Percentiles rank a stretch among this genome's conserved stretches.
phyloP scores from a whole-genome alignment of 176 grass and related monocot genomes.

The Puccinellia tenuiflora region DNA sequence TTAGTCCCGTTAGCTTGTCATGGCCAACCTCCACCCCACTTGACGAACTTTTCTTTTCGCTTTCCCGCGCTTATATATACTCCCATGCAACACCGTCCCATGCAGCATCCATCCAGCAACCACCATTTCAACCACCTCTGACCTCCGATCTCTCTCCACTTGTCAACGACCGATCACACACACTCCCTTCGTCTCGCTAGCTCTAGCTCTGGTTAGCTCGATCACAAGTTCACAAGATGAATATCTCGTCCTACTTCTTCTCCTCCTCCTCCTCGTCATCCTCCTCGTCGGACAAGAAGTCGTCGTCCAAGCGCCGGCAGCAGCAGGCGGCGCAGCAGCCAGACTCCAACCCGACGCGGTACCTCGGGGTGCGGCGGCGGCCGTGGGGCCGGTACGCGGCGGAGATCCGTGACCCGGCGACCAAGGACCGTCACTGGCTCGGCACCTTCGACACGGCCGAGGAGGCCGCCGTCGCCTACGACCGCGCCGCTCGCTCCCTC shows the following conservation, averaged over 20 bases:
- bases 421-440: slow-evolving; percentile 94
- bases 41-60: slow-evolving; percentile 12
- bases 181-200: background rate
- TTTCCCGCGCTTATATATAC: slow-evolving; percentile 57
- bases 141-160: slow-evolving; percentile 13
- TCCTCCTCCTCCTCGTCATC: slow-evolving; percentile 37
- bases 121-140: slow-evolving; percentile 30
- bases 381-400: slow-evolving; percentile 98
- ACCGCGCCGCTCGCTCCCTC: slow-evolving; percentile 78
- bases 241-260: slow-evolving; percentile 74
- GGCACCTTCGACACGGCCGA: slow-evolving; percentile 97
- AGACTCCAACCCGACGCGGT: slow-evolving; percentile 47
- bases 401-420: slow-evolving; percentile 94
- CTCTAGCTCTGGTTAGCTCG: background rate
- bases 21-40: slow-evolving; percentile 49
- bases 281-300: slow-evolving; percentile 37
- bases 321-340: slow-evolving; percentile 36
- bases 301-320: slow-evolving; percentile 55
- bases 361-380: slow-evolving; percentile 72
- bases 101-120: slow-evolving; percentile 49
- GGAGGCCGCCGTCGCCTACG: slow-evolving; percentile 94
- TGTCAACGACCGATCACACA: slow-evolving; percentile 18
- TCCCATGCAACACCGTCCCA: slow-evolving; percentile 65
- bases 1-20: slow-evolving; percentile 13
- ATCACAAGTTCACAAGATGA: slow-evolving; percentile 35